Evolutionary conservation across 2,329 filamentous ascomycete species (phyloP).

Genomic region (Ceratocystis diversiconidia): DNA sequence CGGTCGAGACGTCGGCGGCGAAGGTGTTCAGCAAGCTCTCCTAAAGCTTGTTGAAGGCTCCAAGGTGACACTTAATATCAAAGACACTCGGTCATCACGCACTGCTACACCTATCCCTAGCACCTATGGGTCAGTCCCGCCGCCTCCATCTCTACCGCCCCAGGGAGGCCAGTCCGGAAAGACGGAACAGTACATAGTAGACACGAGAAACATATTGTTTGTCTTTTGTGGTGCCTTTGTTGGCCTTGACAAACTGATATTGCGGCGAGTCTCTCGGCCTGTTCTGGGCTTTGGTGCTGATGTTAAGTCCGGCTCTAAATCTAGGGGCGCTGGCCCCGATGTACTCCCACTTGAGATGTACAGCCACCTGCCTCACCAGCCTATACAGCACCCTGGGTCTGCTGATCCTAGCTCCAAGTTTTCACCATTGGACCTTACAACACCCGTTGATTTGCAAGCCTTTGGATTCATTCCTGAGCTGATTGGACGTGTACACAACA

Average conservation of each 20-base stretch:
- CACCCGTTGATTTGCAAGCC: constrained; percentile 60
- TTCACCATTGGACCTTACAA: constrained; percentile 55
- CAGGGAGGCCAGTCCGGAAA: constrained; percentile 35
- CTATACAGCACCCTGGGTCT: constrained; percentile 21
- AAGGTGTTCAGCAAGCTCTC: constrained; percentile 90
- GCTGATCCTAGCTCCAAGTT: constrained; percentile 26
- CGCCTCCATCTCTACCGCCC: constrained; percentile 30
- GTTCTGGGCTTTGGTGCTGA: constrained; percentile 86
- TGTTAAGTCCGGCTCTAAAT: constrained; percentile 42
- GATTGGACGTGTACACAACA: constrained; percentile 88
- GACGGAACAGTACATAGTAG: constrained; percentile 56
- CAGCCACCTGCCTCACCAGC: constrained; percentile 43
- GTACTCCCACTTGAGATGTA: constrained; percentile 52
- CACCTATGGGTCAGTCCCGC: constrained; percentile 34
- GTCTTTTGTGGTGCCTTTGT: constrained; percentile 94
- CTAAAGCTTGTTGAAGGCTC: constrained; percentile 94
- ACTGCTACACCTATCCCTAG: constrained; percentile 38
- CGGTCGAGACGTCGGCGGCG: constrained; percentile 85
- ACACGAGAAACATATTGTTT: constrained; percentile 93
- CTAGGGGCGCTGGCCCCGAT: constrained; percentile 31
- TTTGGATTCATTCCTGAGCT: constrained; percentile 91
- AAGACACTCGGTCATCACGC: constrained; percentile 52
- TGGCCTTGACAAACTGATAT: constrained; percentile 72
- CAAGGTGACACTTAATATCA: constrained; percentile 81
- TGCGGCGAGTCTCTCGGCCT: constrained; percentile 71